Evolutionary conservation across 306 rosid species (phyloP).

Genomic region (Coriaria nepalensis): DNA sequence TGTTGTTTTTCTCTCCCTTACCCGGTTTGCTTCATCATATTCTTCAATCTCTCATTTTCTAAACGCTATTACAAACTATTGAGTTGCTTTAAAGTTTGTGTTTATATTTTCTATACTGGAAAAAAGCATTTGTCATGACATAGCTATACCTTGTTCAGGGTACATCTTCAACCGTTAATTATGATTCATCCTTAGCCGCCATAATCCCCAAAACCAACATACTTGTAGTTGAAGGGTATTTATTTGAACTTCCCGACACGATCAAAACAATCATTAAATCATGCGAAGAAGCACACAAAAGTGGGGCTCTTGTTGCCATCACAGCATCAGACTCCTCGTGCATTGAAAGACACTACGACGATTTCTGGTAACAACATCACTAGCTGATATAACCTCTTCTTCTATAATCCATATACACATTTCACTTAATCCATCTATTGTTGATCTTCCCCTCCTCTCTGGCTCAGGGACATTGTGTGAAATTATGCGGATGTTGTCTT

Average conservation of each 20-base stretch:
- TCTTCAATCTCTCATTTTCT: no score
- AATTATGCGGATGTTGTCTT: conserved; percentile 64
- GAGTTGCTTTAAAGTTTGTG: no score
- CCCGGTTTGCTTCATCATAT: no score
- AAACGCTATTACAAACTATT: no score
- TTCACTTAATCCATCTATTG: not conserved
- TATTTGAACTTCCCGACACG: conserved; percentile 84
- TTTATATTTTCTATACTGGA: no score
- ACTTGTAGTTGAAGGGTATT: conserved; percentile 86
- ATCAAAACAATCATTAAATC: conserved; percentile 55
- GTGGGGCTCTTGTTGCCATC: conserved; percentile 75
- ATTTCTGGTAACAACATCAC: conserved; percentile 46
- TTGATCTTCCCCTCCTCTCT: conserved; percentile 7
- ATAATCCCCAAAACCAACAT: conserved; percentile 54
- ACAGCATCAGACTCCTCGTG: conserved; percentile 94
- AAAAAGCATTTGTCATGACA: conserved; percentile 10
- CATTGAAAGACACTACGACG: conserved; percentile 74
- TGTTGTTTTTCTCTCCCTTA: no score
- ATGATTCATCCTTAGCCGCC: conserved; percentile 50
- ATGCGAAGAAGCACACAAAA: conserved; percentile 61
- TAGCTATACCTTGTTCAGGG: conserved; percentile 43
- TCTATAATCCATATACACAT: no score
- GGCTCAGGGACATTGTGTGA: conserved; percentile 66
- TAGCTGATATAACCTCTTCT: no score
- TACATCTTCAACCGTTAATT: conserved; percentile 70